Conservation (phyloP, 768 basidiomycete genomes). For the Boletus bicolor region DNA sequence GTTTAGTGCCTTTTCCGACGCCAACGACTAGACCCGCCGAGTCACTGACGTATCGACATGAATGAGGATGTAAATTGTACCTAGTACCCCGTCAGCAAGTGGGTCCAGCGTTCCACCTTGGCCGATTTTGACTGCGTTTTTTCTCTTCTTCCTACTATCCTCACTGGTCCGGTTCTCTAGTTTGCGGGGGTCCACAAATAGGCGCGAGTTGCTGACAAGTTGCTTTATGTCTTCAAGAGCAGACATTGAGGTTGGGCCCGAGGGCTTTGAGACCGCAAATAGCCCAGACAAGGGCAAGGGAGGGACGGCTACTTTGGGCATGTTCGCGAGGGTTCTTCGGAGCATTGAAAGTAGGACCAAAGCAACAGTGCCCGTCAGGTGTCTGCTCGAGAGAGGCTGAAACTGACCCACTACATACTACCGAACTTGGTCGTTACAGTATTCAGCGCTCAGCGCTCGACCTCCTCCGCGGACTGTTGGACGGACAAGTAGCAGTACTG, state of each 20-base stretch:
- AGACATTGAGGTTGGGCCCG: conserved; percentile 90
- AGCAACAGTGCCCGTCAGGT: background rate
- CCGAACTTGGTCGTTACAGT: background rate
- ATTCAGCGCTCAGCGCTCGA: background rate
- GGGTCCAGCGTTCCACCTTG: conserved; percentile 97
- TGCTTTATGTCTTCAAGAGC: conserved; percentile 82
- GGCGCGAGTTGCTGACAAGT: conserved; percentile 67
- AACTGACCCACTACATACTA: background rate
- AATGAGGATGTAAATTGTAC: conserved; percentile 39
- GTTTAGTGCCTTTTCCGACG: conserved; percentile 87
- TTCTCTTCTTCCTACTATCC: conserved; percentile 38
- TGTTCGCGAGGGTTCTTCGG: conserved; percentile 25
- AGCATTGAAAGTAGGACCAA: background rate
- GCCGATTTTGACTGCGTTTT: conserved; percentile 71
- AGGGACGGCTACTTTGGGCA: conserved; percentile 63
- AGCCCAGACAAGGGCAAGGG: conserved; percentile 70
- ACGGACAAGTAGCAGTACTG: background rate
- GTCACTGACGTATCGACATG: conserved; percentile 2
- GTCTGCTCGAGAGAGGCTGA: background rate
- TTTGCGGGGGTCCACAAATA: conserved; percentile 67
- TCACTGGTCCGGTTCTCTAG: conserved; percentile 50
- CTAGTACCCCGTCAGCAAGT: conserved; percentile 90
- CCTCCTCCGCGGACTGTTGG: background rate
- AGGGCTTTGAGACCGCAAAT: conserved; percentile 88
- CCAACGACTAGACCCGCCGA: conserved; percentile 65